These are phyloP conservation scores for Casuarina equisetifolia DNA, from an alignment of 306 rosid species.

Conservation along the genomic window DNA sequence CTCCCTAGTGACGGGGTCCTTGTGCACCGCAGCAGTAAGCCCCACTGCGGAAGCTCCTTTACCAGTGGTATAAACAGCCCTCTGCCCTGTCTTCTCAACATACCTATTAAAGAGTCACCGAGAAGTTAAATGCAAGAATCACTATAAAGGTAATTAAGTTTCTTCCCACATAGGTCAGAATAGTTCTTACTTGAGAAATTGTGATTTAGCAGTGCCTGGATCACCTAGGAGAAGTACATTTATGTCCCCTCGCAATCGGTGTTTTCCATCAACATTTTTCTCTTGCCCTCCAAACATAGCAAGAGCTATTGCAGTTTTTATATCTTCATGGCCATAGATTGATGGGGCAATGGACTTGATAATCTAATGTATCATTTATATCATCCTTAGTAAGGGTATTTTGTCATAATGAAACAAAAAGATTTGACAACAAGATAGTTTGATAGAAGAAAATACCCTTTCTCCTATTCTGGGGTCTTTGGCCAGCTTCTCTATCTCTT, in stretches of 20 bases:
- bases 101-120: slow-evolving; percentile 45
- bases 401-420: slow-evolving; percentile 3
- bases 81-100: slow-evolving; percentile 95
- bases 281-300: slow-evolving; percentile 99
- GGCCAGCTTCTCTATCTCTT: slow-evolving; percentile 73
- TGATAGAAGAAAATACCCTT: slow-evolving; percentile 59
- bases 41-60: slow-evolving; percentile 99
- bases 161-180: neutral
- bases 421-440: neutral
- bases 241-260: slow-evolving; percentile 86
- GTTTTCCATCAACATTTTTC: slow-evolving; percentile 89
- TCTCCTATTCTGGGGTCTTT: slow-evolving; percentile 97
- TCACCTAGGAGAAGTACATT: slow-evolving; percentile 96
- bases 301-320: slow-evolving; percentile 92
- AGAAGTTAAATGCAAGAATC: slow-evolving; percentile 8
- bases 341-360: slow-evolving; percentile 96
- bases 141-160: slow-evolving; percentile 1
- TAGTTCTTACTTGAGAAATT: slow-evolving; percentile 86
- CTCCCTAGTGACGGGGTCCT: slow-evolving; percentile 96
- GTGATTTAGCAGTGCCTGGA: slow-evolving; percentile 99
- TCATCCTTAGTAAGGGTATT: slow-evolving; percentile 15
- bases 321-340: slow-evolving; percentile 92
- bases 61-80: slow-evolving; percentile 98
- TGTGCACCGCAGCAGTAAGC: slow-evolving; percentile 98
- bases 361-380: slow-evolving; percentile 46